Base-by-base conservation (phyloP, 164 flowering plant species). In the Annona cherimola region DNA sequence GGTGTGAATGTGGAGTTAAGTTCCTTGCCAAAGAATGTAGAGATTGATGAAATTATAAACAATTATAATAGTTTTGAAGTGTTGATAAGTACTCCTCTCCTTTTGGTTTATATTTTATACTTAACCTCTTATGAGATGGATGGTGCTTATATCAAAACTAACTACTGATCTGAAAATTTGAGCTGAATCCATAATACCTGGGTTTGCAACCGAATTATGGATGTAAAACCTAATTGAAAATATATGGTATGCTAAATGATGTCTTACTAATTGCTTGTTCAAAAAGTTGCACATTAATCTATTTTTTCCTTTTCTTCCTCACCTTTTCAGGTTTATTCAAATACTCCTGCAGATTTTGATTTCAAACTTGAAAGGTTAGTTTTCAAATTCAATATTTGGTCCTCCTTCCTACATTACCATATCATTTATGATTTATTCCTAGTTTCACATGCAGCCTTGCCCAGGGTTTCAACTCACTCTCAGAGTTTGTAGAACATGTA, bases 261-360 rank as follows among this genome's bases (percentile, higher is more conserved):
- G 14, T 50, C 14, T 16, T 50, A 50, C 14, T 50, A 50, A 16
- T 6, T 50, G 14, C 12, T 26, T 26, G 35, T 26, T 26, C 35
- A 26, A 26, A 26, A 26, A 26, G 35, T 26, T 26, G 35, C 35
- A 26, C 35, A 26, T 26, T 26, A 26, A 26, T 26, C 35, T 26
- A 26, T 26, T 26, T 26, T 26, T 26, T 26, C 35, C n/a, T 43
- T 19, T 14, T 74, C 7, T 66, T 57, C 63, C 45, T 59, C 50
- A 71, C 69, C 69, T 74, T 69, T 77, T 54, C 81, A 89, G 98
- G 79, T 90, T 42, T 93, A 91, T 78, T 93, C 98, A n/a, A 91
- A 93, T 75, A 93, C 98, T 69, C 98, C 98, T 50, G 86, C 97
- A 43, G 98, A 93, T 83, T 93, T 93, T 80, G 98, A 93, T 83